Conservation (phyloP, 2,329 filamentous ascomycete genomes). For the Plenodomus lindquistii region DNA sequence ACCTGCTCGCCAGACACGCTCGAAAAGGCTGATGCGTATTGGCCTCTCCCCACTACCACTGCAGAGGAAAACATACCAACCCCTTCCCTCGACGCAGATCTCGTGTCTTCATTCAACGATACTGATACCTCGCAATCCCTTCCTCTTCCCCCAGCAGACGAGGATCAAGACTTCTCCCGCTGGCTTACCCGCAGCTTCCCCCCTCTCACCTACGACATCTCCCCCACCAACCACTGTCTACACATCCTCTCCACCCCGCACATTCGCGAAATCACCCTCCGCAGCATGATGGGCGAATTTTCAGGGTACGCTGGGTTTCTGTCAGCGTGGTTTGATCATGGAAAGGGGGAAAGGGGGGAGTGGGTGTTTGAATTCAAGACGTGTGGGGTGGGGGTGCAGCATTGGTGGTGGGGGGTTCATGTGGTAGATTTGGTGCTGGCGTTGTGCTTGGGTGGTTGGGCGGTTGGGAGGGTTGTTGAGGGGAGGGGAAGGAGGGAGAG, state of each 20-base stretch:
- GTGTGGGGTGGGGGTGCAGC: conserved; percentile 81
- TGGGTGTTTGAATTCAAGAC: conserved; percentile 83
- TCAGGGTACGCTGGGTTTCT: conserved; percentile 89
- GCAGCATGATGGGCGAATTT: conserved; percentile 98
- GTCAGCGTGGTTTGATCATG: conserved; percentile 84
- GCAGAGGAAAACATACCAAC: conserved; percentile 2
- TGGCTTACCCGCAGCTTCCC: conserved; percentile 33
- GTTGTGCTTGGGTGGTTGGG: neutral
- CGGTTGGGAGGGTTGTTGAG: neutral
- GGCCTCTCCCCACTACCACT: conserved; percentile 10
- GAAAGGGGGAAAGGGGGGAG: conserved; percentile 69
- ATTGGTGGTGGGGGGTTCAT: conserved; percentile 93
- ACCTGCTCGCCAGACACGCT: conserved; percentile 13
- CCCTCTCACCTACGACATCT: conserved; percentile 20
- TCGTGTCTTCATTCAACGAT: conserved; percentile 4
- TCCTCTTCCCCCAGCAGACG: conserved; percentile 2
- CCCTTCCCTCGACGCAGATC: conserved; percentile 1
- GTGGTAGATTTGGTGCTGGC: conserved; percentile 17
- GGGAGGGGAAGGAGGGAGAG: too few relatives aligned
- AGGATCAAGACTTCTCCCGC: conserved; percentile 4
- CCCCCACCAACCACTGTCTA: conserved; percentile 39
- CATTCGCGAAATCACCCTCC: conserved; percentile 86
- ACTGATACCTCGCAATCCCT: conserved; percentile 1
- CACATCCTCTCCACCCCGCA: conserved; percentile 51
- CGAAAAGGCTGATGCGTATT: conserved; percentile 17